phyloP scores from a whole-genome alignment of 2,329 filamentous ascomycete genomes.

The Xylaria sp. region DNA sequence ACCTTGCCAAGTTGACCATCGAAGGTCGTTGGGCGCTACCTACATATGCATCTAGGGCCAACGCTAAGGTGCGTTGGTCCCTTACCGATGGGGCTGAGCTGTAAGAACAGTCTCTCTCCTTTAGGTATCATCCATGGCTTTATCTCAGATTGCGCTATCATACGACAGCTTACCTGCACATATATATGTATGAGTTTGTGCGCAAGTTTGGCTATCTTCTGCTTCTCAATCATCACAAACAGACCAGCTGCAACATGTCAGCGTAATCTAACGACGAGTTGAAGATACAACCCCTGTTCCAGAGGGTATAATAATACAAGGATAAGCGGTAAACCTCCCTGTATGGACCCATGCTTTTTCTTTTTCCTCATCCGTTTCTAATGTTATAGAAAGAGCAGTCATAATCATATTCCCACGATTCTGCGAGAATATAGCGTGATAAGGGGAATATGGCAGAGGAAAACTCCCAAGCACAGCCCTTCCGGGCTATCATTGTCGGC shows the following conservation, averaged over 20 bases:
- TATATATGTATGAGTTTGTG: background rate
- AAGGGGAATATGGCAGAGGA: constrained; percentile 22
- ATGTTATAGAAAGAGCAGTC: background rate
- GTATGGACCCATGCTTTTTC: background rate
- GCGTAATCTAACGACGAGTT: background rate
- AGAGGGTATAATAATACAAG: background rate
- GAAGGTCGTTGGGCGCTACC: constrained; percentile 8
- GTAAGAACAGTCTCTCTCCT: background rate
- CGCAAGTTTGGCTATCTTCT: background rate
- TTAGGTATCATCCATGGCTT: background rate
- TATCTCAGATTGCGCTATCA: background rate
- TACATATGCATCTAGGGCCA: background rate
- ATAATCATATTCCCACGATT: background rate
- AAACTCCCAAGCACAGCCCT: constrained; percentile 30
- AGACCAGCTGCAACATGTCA: background rate
- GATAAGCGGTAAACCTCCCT: background rate
- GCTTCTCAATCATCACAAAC: background rate
- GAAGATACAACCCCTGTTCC: background rate
- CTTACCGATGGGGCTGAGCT: background rate
- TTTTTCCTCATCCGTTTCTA: background rate
- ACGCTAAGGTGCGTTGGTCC: too few species aligned
- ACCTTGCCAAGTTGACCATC: background rate
- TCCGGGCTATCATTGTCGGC: constrained; percentile 46
- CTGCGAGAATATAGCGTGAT: background rate
- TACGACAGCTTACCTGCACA: background rate